phyloP scores from a whole-genome alignment of 805 yeast species.

The Zygosaccharomyces bailii region DNA sequence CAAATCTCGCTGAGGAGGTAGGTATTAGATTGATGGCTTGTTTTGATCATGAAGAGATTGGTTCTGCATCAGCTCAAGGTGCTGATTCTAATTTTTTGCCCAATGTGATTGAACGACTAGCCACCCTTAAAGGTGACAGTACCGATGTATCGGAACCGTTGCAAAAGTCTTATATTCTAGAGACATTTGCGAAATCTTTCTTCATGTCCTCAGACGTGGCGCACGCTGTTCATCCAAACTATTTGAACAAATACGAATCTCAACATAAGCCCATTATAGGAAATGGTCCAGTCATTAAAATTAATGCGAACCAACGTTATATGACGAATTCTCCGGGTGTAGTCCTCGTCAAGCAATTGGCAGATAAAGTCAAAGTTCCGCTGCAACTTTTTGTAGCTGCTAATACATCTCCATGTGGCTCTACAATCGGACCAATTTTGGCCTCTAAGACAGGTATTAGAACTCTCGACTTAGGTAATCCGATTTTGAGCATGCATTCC shows the following conservation, averaged over 20 bases:
- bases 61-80: constrained; percentile 92
- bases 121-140: constrained; percentile 44
- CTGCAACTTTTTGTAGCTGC: constrained; percentile 89
- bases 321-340: constrained; percentile 92
- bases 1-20: constrained; percentile 42
- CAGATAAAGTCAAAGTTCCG: constrained; percentile 67
- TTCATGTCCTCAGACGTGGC: constrained; percentile 93
- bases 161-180: constrained; percentile 42
- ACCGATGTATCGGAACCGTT: constrained; percentile 30
- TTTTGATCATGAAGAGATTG: constrained; percentile 96
- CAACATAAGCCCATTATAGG: constrained; percentile 79
- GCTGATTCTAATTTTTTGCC: constrained; percentile 92
- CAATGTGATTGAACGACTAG: constrained; percentile 66
- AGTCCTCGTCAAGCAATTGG: constrained; percentile 69
- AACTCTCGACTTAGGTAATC: constrained; percentile 86
- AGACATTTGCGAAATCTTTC: constrained; percentile 73
- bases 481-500: constrained; percentile 91
- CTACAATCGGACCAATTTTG: constrained; percentile 93
- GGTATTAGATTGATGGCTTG: constrained; percentile 74
- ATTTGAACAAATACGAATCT: constrained; percentile 68
- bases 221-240: constrained; percentile 95
- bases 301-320: constrained; percentile 93
- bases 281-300: constrained; percentile 86
- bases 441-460: constrained; percentile 84
- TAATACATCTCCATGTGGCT: constrained; percentile 92